A percentile compares a stretch with the other conserved stretches of the same genome.
phyloP scores from a whole-genome alignment of 495 filamentous ascomycete species.

The Aspergillus sclerotiicarbonarius region DNA sequence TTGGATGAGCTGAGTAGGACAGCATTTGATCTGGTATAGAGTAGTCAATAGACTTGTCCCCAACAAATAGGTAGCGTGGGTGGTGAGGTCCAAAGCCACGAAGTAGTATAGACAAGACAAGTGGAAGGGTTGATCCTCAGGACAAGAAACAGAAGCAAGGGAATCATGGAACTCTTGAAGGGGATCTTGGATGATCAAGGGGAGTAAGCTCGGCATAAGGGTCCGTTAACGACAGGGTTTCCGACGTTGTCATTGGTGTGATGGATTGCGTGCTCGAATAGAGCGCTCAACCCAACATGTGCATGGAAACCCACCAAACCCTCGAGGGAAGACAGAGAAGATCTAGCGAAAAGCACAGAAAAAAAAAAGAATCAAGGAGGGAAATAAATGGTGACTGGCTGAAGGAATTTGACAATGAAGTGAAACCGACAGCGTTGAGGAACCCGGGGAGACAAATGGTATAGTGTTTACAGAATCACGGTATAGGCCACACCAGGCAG shows the following conservation, averaged over 20 bases:
- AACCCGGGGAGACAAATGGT: neutral
- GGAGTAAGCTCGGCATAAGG: conserved; percentile 20
- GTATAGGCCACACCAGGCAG: conserved; percentile 8
- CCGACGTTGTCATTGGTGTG: conserved; percentile 37
- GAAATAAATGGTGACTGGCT: neutral
- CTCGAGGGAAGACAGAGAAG: neutral
- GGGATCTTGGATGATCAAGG: conserved; percentile 14
- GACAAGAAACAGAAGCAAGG: conserved; percentile 5
- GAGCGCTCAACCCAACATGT: conserved; percentile 14
- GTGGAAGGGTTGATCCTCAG: conserved; percentile 1
- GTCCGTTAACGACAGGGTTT: conserved; percentile 21
- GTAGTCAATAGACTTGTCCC: conserved; percentile 46
- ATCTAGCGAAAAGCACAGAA: neutral
- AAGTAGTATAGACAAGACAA: conserved; percentile 11
- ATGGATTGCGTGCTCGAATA: conserved; percentile 45
- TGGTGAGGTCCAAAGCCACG: conserved; percentile 19
- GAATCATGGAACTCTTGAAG: conserved; percentile 11
- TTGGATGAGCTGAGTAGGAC: conserved; percentile 42
- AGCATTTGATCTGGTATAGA: conserved; percentile 45
- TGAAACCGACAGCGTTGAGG: neutral
- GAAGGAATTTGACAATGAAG: neutral
- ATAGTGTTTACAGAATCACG: neutral
- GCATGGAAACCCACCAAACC: neutral
- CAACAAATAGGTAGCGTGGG: conserved; percentile 23
- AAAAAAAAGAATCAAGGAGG: neutral